These are phyloP conservation scores for Suillus subaureus DNA, from an alignment of 768 basidiomycete species.

Conservation along the genomic window DNA sequence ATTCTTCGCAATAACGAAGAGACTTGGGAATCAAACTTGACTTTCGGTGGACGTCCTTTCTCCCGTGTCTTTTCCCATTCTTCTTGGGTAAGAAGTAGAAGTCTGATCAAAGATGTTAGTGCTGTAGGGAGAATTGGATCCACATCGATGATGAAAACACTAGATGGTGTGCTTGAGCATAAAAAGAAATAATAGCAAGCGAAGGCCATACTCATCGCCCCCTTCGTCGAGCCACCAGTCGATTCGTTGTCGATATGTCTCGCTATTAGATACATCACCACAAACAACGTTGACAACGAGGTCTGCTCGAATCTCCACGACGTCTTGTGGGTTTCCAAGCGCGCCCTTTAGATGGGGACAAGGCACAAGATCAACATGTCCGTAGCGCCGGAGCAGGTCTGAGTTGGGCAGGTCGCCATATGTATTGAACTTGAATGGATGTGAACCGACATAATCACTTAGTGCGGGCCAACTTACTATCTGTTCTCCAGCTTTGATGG, in stretches of 20 bases:
- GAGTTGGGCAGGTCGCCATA: conserved; percentile 93
- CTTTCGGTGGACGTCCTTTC: conserved; percentile 77
- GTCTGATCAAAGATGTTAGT: conserved; percentile 63
- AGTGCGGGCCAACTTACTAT: conserved; percentile 59
- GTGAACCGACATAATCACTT: not conserved
- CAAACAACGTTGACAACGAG: conserved; percentile 51
- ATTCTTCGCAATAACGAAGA: conserved; percentile 52
- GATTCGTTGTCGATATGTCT: conserved; percentile 55
- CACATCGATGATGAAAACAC: conserved; percentile 57
- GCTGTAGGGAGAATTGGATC: conserved; percentile 54
- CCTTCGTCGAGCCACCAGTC: conserved; percentile 95
- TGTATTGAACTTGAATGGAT: conserved; percentile 77
- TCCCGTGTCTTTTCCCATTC: conserved; percentile 62
- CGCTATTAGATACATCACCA: conserved; percentile 10
- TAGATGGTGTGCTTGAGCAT: conserved; percentile 23
- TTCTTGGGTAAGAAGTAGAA: conserved; percentile 55
- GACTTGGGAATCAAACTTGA: conserved; percentile 50
- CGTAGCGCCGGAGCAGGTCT: conserved; percentile 92
- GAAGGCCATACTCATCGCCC: conserved; percentile 76
- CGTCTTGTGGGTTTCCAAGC: conserved; percentile 74
- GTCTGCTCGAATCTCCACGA: conserved; percentile 79
- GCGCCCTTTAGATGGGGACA: conserved; percentile 39
- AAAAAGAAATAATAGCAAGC: not conserved
- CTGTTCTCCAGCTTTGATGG: conserved; percentile 78
- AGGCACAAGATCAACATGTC: conserved; percentile 82